Percentiles rank a stretch among this genome's conserved stretches.
phyloP scores from a whole-genome alignment of 352 stramenopile genomes.

The Pythium myriotylum region DNA sequence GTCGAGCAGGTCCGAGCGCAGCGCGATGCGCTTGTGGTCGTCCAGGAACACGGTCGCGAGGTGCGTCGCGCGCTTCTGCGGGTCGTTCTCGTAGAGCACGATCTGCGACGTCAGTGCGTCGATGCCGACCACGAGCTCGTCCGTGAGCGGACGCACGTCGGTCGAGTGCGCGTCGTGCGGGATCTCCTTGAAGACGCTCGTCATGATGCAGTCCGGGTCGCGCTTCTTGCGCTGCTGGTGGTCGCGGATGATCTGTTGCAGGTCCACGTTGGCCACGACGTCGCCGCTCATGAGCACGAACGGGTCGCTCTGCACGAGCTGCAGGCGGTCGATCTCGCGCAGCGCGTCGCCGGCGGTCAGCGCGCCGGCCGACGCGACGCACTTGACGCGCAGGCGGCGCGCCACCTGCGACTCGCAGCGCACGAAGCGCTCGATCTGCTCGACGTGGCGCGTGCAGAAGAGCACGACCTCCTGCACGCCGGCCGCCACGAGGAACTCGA shows the following conservation, averaged over 20 bases:
- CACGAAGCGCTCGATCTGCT: slow-evolving; percentile 90
- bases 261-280: slow-evolving; percentile 96
- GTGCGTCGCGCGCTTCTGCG: slow-evolving; percentile 45
- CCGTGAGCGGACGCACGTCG: slow-evolving; percentile 65
- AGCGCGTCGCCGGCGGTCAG: slow-evolving; percentile 94
- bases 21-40: slow-evolving; percentile 84
- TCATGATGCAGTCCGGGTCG: slow-evolving; percentile 96
- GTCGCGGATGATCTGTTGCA: slow-evolving; percentile 69
- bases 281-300: slow-evolving; percentile 98
- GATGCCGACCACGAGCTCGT: slow-evolving; percentile 84
- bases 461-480: slow-evolving; percentile 96
- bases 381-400: slow-evolving; percentile 59
- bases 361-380: slow-evolving; percentile 80
- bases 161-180: slow-evolving; percentile 52
- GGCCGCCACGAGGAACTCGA: slow-evolving; percentile 95
- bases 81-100: slow-evolving; percentile 80
- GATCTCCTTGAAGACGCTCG: slow-evolving; percentile 92
- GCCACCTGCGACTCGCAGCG: slow-evolving; percentile 54
- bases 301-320: slow-evolving; percentile 95
- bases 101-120: slow-evolving; percentile 81
- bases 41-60: slow-evolving; percentile 79
- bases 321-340: slow-evolving; percentile 94
- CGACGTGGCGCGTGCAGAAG: slow-evolving; percentile 89
- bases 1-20: slow-evolving; percentile 95
- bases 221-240: slow-evolving; percentile 86